phyloP scores from a whole-genome alignment of 768 basidiomycete genomes.

The Pleurotus ostreatus region DNA sequence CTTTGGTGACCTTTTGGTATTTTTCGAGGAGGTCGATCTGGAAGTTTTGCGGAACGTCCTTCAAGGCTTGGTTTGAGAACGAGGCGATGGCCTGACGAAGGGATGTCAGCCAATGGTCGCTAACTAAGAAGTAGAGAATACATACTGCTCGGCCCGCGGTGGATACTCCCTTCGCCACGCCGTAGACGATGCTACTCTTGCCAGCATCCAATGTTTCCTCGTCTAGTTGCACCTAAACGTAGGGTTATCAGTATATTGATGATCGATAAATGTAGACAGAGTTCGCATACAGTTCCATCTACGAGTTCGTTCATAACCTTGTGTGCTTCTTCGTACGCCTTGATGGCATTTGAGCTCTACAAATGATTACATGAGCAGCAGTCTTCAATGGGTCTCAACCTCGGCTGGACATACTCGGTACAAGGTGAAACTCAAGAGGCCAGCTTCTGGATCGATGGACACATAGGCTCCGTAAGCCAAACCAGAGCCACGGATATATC shows the following conservation, averaged over 20 bases:
- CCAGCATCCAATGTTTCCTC: conserved; percentile 83
- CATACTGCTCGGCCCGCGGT: conserved; percentile 86
- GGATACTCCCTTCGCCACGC: conserved; percentile 74
- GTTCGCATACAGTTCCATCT: conserved; percentile 62
- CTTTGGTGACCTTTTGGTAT: conserved; percentile 75
- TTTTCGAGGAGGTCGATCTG: conserved; percentile 74
- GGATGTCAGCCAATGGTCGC: no score
- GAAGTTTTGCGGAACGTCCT: conserved; percentile 71
- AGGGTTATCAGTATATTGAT: not conserved
- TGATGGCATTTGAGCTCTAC: conserved; percentile 76
- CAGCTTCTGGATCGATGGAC: conserved; percentile 71
- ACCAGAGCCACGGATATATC: conserved; percentile 90
- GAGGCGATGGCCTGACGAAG: conserved; percentile 65
- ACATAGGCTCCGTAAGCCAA: conserved; percentile 90
- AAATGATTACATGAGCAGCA: conserved; percentile 1
- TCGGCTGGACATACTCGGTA: conserved; percentile 56
- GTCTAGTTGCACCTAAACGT: conserved; percentile 68
- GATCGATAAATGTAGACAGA: not conserved
- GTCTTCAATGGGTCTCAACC: not conserved
- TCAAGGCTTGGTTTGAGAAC: conserved; percentile 89
- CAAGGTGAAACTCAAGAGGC: conserved; percentile 68
- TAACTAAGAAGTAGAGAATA: conserved; percentile 13
- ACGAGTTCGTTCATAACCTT: conserved; percentile 76
- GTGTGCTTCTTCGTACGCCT: conserved; percentile 77
- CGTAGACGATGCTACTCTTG: conserved; percentile 87